phyloP scores from a whole-genome alignment of 2,329 filamentous ascomycete species.

The Coleophoma cylindrospora region DNA sequence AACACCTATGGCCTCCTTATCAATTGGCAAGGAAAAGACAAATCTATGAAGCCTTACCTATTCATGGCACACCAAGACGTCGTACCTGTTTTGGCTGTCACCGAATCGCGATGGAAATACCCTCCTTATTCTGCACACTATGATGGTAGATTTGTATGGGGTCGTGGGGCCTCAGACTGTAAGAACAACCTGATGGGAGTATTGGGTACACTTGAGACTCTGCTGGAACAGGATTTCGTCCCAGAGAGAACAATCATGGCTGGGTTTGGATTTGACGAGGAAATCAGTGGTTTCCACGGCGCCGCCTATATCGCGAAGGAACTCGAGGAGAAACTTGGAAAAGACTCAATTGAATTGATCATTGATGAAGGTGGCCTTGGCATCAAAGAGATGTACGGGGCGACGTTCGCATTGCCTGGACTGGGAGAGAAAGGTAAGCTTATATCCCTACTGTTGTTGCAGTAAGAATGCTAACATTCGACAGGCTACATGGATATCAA shows the following conservation, averaged over 20 bases:
- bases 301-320: conserved; percentile 46
- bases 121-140: conserved; percentile 47
- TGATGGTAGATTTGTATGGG: conserved; percentile 50
- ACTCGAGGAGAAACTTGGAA: conserved; percentile 48
- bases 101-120: conserved; percentile 42
- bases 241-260: conserved; percentile 53
- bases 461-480: neutral
- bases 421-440: conserved; percentile 54
- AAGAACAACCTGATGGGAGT: conserved; percentile 50
- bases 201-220: conserved; percentile 46
- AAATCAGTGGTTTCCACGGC: conserved; percentile 53
- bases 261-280: conserved; percentile 63
- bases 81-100: conserved; percentile 39
- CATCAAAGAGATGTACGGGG: conserved; percentile 31
- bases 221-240: conserved; percentile 43
- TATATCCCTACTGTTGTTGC: no score
- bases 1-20: conserved; percentile 60
- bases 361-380: conserved; percentile 57
- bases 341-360: conserved; percentile 53
- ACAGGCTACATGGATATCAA: conserved; percentile 37
- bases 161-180: conserved; percentile 47
- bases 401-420: conserved; percentile 42
- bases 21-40: conserved; percentile 49
- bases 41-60: conserved; percentile 46
- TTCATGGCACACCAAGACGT: conserved; percentile 53